Base-by-base conservation (phyloP, 2,329 filamentous ascomycete species). In the Fusarium multiceps region DNA sequence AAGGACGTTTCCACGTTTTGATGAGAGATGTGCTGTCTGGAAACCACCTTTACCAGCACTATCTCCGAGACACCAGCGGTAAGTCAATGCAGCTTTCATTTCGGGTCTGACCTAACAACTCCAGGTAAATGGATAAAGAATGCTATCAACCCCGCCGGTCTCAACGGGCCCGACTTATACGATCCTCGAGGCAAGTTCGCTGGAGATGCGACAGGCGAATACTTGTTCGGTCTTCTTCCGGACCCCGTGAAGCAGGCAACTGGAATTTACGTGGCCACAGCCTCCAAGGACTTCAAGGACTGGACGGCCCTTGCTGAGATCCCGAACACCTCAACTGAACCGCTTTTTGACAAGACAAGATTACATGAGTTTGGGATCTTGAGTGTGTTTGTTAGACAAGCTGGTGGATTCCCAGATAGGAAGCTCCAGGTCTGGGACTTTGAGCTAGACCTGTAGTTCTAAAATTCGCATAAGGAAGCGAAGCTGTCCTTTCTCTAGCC, bases 391-490 rank as follows among this genome's bases (percentile, higher is more conserved):
- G 41, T 71, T 0, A 58, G 68, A 7, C 68, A 71, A 11, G 68
- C 34, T 16, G 68, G 68, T 0, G 37, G 50, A 0, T 71, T 53
- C 14, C 68, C 68, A 0, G 30, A 68, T 6, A 50, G 68, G 4
- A 71, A 71, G n/a, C 4, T 71, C 1, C 63, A 71, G 32, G 63
- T 71, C 1, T 71, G 68, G 68, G 68, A 71, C 10, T 71, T 71
- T 23, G 68, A 71, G 20, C 53, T 71, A 10, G 68, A 56, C 6
- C 7, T 68, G 0, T 64, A 48, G 23, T 21, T 9, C 5, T 1
- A 18, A 7, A 23, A 6, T 6, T 23, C 23, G 6, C 23, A 23
- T 23, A 23, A 23, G 23, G 23, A 23, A 23, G 23, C 23, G 6
- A 23, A 23, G 23, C 21, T 21, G 21, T 21, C 21, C 21, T 21